Conservation (phyloP, 169 alveolate species). For the Plasmodium chabaudi region DNA sequence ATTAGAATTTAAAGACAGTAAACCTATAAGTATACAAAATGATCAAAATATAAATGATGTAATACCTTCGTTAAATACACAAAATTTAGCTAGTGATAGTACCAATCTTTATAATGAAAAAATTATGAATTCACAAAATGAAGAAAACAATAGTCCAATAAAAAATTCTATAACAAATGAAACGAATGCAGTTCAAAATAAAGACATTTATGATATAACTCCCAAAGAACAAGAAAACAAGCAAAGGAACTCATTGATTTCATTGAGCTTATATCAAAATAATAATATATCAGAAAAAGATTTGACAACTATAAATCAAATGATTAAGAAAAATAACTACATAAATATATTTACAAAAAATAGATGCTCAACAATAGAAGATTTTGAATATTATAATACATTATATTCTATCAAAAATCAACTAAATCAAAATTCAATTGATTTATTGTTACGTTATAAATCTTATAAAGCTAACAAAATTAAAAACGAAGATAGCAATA, state of each 20-base stretch:
- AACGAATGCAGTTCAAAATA: neutral
- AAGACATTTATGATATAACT: neutral
- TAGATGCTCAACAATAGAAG: conserved; percentile 26
- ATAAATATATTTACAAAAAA: conserved; percentile 70
- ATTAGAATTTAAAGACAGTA: neutral
- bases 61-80: no score
- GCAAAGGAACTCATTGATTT: neutral
- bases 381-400: conserved; percentile 46
- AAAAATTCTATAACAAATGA: neutral
- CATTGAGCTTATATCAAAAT: neutral
- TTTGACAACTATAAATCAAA: conserved; percentile 28
- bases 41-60: neutral
- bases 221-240: conserved; percentile 8
- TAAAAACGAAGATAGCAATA: conserved; percentile 9
- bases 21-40: neutral
- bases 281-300: conserved; percentile 40
- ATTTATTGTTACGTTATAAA: conserved; percentile 44
- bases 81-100: neutral
- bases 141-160: neutral
- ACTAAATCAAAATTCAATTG: conserved; percentile 22
- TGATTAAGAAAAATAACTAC: conserved; percentile 55
- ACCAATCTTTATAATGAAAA: neutral
- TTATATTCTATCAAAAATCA: conserved; percentile 33
- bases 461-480: conserved; percentile 38
- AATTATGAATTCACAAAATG: conserved; percentile 1